These are phyloP conservation scores for Scheffersomyces stipitis DNA, from an alignment of 805 yeast species.

Conservation along the genomic window DNA sequence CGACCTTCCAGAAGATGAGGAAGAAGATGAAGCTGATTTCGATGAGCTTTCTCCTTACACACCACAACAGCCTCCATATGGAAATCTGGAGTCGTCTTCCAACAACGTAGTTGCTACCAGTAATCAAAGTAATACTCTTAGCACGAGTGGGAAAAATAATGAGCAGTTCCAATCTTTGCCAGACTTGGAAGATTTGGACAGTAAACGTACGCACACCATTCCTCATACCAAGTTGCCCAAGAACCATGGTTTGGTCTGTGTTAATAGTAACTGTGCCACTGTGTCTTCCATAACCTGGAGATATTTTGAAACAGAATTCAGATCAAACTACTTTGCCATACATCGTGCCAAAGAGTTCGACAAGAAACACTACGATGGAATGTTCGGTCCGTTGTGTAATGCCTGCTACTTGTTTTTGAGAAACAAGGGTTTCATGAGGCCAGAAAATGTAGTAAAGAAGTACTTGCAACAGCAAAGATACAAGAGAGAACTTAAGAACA, in stretches of 20 bases:
- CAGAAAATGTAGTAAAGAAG: constrained; percentile 45
- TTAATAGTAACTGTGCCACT: constrained; percentile 41
- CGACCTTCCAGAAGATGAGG: constrained; percentile 24
- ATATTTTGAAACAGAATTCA: constrained; percentile 41
- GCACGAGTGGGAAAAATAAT: constrained; percentile 3
- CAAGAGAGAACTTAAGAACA: constrained; percentile 33
- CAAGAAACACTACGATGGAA: constrained; percentile 42
- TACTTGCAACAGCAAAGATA: constrained; percentile 45
- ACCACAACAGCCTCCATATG: constrained; percentile 42
- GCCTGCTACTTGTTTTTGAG: constrained; percentile 45
- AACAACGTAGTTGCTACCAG: constrained; percentile 13
- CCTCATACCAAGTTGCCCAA: constrained; percentile 37
- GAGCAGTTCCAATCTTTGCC: constrained; percentile 38
- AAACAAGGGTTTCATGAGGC: constrained; percentile 74
- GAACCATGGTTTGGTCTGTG: constrained; percentile 41
- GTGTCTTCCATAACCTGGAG: constrained; percentile 42
- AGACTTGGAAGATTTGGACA: constrained; percentile 44
- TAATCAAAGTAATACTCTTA: not conserved
- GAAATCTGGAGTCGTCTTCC: constrained; percentile 11
- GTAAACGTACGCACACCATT: constrained; percentile 43
- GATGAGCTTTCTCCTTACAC: constrained; percentile 38
- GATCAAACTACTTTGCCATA: constrained; percentile 36
- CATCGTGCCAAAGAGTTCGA: constrained; percentile 39
- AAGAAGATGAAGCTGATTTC: constrained; percentile 19
- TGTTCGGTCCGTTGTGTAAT: constrained; percentile 48